phyloP scores from a whole-genome alignment of 2,329 filamentous ascomycete species.

The Lasiodiplodia sp. region DNA sequence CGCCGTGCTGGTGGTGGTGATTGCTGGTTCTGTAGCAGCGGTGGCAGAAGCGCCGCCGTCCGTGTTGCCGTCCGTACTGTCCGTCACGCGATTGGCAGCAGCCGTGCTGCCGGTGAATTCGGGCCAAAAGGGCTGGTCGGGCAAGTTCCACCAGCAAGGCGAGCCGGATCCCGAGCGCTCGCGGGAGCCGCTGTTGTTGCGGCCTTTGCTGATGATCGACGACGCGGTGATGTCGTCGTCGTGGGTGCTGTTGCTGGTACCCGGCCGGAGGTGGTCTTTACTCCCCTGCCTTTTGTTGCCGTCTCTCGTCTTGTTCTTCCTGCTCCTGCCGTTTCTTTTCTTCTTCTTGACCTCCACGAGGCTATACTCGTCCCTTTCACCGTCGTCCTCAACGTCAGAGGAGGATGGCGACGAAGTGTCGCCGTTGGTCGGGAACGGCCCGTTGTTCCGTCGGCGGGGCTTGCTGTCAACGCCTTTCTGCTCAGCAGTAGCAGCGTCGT shows the following conservation, averaged over 20 bases:
- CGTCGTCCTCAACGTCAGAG: background rate
- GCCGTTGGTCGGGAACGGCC: background rate
- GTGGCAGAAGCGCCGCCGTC: too few species aligned
- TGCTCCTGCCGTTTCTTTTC: background rate
- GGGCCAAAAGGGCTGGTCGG: conserved; percentile 27
- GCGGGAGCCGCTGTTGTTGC: background rate
- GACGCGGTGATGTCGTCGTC: background rate
- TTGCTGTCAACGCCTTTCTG: background rate
- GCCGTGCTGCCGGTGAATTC: conserved; percentile 1
- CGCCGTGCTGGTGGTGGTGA: background rate
- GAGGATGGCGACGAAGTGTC: background rate
- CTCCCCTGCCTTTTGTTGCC: background rate
- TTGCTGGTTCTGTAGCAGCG: background rate
- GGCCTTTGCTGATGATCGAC: background rate
- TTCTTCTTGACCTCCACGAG: background rate
- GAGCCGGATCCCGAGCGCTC: conserved; percentile 17
- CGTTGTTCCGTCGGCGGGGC: background rate
- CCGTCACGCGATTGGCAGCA: background rate
- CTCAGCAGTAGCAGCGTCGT: background rate
- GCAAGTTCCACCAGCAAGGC: conserved; percentile 27
- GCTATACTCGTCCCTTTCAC: background rate
- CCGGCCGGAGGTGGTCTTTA: background rate
- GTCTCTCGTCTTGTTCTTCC: background rate
- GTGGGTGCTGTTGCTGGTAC: background rate
- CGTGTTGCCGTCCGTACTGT: too few species aligned